phyloP scores from a whole-genome alignment of 2,329 filamentous ascomycete genomes.

The Aspergillus costaricaensis region DNA sequence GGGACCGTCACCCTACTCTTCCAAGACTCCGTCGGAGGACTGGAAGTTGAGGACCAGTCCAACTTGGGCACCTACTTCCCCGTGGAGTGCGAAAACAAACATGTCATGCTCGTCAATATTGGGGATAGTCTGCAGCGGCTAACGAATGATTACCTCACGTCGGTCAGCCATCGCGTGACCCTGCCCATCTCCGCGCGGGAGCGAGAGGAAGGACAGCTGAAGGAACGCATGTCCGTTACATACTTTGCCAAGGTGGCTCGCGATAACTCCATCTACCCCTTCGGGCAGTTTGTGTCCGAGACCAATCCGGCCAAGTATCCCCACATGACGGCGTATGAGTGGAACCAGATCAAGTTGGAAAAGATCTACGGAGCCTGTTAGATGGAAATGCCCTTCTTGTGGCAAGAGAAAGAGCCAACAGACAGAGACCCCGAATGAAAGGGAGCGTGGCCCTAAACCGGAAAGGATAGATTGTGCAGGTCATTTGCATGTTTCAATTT shows the following conservation, averaged over 20 bases:
- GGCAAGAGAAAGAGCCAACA: too few species aligned
- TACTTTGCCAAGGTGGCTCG: not conserved
- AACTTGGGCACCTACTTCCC: conserved; percentile 7
- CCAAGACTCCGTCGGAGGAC: conserved; percentile 16
- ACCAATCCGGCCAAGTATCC: too few species aligned
- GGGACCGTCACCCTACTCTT: conserved; percentile 17
- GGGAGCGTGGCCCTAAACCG: too few species aligned
- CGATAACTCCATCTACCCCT: not conserved
- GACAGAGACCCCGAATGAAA: too few species aligned
- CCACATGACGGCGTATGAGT: too few species aligned
- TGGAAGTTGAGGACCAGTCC: conserved; percentile 27
- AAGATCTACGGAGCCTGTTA: too few species aligned
- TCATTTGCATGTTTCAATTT: too few species aligned
- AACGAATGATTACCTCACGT: conserved; percentile 53
- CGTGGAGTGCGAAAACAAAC: conserved; percentile 6
- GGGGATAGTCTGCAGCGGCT: conserved; percentile 56
- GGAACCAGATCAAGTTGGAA: too few species aligned
- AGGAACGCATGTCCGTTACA: not conserved
- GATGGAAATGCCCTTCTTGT: too few species aligned
- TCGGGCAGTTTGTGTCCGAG: too few species aligned
- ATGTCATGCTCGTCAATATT: conserved; percentile 52
- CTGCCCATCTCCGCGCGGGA: not conserved
- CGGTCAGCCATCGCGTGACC: conserved; percentile 49
- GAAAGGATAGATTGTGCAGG: too few species aligned
- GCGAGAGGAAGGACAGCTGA: not conserved